Base-by-base conservation (phyloP, 768 basidiomycete genomes). In the Leucocoprinus leucothites region DNA sequence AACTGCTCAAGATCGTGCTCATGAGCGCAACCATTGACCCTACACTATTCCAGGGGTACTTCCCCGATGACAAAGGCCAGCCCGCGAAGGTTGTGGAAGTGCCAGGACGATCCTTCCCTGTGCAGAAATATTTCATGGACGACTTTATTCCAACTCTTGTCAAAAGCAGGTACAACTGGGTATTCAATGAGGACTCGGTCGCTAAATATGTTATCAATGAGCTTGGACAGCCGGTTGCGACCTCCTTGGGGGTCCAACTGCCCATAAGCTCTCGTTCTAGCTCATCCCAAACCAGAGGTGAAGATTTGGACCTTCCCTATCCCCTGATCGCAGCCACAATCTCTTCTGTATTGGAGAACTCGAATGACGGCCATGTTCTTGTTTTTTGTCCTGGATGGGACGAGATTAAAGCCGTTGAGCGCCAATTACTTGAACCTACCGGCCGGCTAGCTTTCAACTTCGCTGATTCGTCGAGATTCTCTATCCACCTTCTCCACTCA, bases 21-120 rank as follows among this genome's bases (percentile, higher is more conserved):
- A 97, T 98, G 94, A 95, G 91, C 64, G 95, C 95, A 8, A 98
- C 95, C 42, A 92, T 98, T 65, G 91, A 97, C 63, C 89, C 94
- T 8, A 81, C 81, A 0, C 78, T 96, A 22, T 98, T 97, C 81
- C 87, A 90, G 65, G 73, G 79, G 9, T 98, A 98, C 73, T 98
- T 98, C 75, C 72, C 76, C 7, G 82, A 88, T 63, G 73, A 80
- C 16, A 58, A 69, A 0, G 85, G 84, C 19, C 65, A 72, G 13
- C 84, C 81, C 1, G 89, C 92, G 0, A 76, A 79, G 18, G 82
- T 91, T 14, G 78, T 93, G 35, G 87, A 92, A 56, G 75, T 97
- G 28, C 91, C 94, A n/a, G 95, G 95, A 48, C 86, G 95, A 36
- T 87, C 91, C 7, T 96, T 85, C 77, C 94, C 95, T 9, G 95